These are phyloP conservation scores for Erythrobasidium yunnanense DNA, from an alignment of 768 basidiomycete species.

Conservation along the genomic window DNA sequence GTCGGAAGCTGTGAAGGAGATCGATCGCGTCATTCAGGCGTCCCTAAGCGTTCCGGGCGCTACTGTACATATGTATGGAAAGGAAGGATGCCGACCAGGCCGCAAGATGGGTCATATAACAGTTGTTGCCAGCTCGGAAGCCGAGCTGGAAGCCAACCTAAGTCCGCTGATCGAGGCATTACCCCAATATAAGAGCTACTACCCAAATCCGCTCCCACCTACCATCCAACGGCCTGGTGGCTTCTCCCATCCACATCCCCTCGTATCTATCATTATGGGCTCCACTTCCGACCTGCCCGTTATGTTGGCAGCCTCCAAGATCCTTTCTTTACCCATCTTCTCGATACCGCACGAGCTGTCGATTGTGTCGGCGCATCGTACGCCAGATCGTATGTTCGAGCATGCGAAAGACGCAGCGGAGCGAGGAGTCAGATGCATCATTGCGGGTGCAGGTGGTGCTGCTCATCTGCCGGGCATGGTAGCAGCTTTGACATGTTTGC, in stretches of 20 bases:
- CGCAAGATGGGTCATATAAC: slow-evolving; percentile 98
- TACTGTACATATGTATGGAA: slow-evolving; percentile 85
- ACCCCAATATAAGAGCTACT: slow-evolving; percentile 48
- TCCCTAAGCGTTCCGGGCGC: slow-evolving; percentile 66
- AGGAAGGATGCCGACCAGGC: slow-evolving; percentile 72
- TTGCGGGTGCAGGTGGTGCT: slow-evolving; percentile 96
- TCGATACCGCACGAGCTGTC: slow-evolving; percentile 79
- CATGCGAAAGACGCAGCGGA: slow-evolving; percentile 63
- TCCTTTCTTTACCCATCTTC: slow-evolving; percentile 60
- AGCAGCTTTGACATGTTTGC: slow-evolving; percentile 79
- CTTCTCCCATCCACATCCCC: slow-evolving; percentile 56
- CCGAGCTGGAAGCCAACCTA: slow-evolving; percentile 58
- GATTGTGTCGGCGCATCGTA: slow-evolving; percentile 92
- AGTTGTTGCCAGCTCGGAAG: slow-evolving; percentile 68
- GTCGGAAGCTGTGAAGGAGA: slow-evolving; percentile 47
- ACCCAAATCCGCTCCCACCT: slow-evolving; percentile 47
- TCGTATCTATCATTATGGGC: slow-evolving; percentile 94
- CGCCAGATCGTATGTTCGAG: slow-evolving; percentile 69
- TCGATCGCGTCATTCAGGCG: slow-evolving; percentile 50
- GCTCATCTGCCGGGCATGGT: slow-evolving; percentile 99
- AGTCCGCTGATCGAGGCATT: slow-evolving; percentile 60
- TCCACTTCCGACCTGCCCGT: slow-evolving; percentile 94
- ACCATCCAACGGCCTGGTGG: slow-evolving; percentile 33
- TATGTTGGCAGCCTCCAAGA: slow-evolving; percentile 75
- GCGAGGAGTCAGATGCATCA: slow-evolving; percentile 53